These are phyloP conservation scores for Escovopsis sp. DNA, from an alignment of 2,329 filamentous ascomycete genomes.

Conservation along the genomic window DNA sequence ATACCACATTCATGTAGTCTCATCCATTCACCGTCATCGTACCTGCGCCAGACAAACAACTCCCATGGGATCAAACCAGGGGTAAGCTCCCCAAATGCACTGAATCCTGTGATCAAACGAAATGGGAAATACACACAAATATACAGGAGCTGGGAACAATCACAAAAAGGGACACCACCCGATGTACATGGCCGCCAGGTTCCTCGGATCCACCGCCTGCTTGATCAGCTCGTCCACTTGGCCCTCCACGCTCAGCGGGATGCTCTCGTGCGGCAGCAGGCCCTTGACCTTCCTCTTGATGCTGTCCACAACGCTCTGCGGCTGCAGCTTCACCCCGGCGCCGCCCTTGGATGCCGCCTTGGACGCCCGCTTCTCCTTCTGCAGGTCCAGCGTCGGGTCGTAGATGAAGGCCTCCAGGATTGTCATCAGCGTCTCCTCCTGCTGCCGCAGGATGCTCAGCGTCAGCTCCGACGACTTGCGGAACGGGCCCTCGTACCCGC, in stretches of 20 bases:
- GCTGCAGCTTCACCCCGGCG: constrained; percentile 35
- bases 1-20: background rate
- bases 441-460: constrained; percentile 66
- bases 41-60: too few species aligned
- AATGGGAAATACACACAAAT: background rate
- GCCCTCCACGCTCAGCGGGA: constrained; percentile 86
- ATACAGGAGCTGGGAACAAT: background rate
- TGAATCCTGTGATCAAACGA: too few species aligned
- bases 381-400: constrained; percentile 87
- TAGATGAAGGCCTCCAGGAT: constrained; percentile 95
- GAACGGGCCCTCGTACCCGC: constrained; percentile 88
- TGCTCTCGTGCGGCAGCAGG: constrained; percentile 70
- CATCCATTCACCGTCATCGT: background rate
- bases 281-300: constrained; percentile 80
- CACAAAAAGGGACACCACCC: constrained; percentile 62
- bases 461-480: constrained; percentile 82
- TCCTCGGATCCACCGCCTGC: constrained; percentile 65
- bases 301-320: constrained; percentile 69
- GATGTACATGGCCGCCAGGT: constrained; percentile 90
- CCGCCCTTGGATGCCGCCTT: constrained; percentile 16
- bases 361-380: constrained; percentile 44
- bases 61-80: too few species aligned
- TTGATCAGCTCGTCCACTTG: constrained; percentile 93
- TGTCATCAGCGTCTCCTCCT: constrained; percentile 94
- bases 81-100: background rate